These are phyloP conservation scores for Gleditsia sinensis DNA, from an alignment of 306 rosid species.

Conservation along the genomic window DNA sequence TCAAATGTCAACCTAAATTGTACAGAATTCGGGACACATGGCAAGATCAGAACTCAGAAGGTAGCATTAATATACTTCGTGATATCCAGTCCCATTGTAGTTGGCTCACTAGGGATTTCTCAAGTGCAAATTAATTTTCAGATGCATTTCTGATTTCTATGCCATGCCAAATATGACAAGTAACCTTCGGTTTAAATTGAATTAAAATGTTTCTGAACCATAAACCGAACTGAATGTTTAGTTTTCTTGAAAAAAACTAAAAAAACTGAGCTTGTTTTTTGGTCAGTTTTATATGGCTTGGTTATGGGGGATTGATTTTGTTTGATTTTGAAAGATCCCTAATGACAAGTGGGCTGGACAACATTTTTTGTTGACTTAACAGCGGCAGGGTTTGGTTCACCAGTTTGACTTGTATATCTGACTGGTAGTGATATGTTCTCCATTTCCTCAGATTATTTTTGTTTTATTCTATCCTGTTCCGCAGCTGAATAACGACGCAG, in stretches of 20 bases:
- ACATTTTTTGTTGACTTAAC: background rate
- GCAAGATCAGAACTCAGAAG: background rate
- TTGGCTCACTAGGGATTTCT: background rate
- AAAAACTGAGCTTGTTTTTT: too few relatives aligned
- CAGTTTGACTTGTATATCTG: background rate
- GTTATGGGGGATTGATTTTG: too few relatives aligned
- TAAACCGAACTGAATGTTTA: too few relatives aligned
- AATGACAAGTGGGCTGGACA: background rate
- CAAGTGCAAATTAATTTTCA: background rate
- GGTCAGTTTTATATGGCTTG: too few relatives aligned
- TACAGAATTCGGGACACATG: background rate
- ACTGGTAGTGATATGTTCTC: background rate
- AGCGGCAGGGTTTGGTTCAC: background rate
- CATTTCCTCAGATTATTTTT: background rate
- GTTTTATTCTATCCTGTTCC: constrained; percentile 20
- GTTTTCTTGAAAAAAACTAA: too few relatives aligned
- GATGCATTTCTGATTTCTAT: constrained; percentile 3
- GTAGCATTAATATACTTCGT: background rate
- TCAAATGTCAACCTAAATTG: background rate
- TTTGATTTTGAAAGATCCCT: too few relatives aligned
- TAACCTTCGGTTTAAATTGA: too few relatives aligned
- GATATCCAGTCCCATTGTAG: constrained; percentile 3
- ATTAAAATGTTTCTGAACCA: too few relatives aligned
- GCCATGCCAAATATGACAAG: background rate
- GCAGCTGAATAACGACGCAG: constrained; percentile 92